A percentile compares a stretch with the other conserved stretches of the same genome.
Conservation (phyloP, 1,284 basidiomycete genomes). For the Somion occarium region DNA sequence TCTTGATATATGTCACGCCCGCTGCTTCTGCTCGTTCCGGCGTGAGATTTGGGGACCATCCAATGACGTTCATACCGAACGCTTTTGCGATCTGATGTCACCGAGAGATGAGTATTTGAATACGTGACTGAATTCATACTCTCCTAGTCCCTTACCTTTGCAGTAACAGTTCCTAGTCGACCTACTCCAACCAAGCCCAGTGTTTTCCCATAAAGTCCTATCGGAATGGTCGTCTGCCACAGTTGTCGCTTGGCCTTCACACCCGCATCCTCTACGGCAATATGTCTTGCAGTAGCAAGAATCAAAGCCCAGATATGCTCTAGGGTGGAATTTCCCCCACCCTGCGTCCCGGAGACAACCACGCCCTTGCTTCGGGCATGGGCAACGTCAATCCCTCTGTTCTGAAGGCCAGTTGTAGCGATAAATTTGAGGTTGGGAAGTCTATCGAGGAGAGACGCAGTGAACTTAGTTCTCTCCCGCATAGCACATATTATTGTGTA, state of each 20-base stretch:
- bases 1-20: conserved; percentile 41
- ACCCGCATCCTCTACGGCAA: conserved; percentile 48
- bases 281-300: conserved; percentile 48
- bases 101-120: conserved; percentile 3
- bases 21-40: conserved; percentile 46
- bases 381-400: conserved; percentile 44
- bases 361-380: conserved; percentile 48
- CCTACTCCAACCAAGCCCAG: conserved; percentile 59
- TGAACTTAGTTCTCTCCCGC: conserved; percentile 62
- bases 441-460: conserved; percentile 41
- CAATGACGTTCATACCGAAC: conserved; percentile 55
- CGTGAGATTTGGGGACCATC: conserved; percentile 64
- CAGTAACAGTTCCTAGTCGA: conserved; percentile 44
- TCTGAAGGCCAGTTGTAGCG: conserved; percentile 51
- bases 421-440: conserved; percentile 57
- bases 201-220: conserved; percentile 49
- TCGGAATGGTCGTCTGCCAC: conserved; percentile 55
- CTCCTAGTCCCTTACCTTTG: conserved; percentile 31
- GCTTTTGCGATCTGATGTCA: conserved; percentile 45
- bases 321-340: conserved; percentile 41
- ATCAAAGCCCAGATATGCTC: conserved; percentile 69
- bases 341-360: conserved; percentile 50
- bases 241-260: conserved; percentile 40
- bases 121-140: background rate
- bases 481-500: conserved; percentile 62